Conservation (phyloP, 805 yeast species). For the Cyberlindnera bimundalis region DNA sequence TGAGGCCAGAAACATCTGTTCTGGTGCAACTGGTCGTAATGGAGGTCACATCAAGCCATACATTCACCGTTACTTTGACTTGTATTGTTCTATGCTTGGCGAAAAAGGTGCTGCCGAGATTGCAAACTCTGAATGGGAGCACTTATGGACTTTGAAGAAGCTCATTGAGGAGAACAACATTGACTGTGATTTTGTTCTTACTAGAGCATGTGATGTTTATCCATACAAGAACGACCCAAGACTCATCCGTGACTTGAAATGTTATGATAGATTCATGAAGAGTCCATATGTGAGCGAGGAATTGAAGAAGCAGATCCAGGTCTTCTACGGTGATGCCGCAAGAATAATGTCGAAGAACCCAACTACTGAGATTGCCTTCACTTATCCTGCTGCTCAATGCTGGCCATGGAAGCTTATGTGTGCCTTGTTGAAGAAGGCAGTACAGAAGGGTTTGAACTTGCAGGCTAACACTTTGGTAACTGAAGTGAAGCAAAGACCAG, state of each 20-base stretch:
- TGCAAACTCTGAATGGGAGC: conserved; percentile 36
- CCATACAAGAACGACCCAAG: conserved; percentile 26
- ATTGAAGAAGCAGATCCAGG: conserved; percentile 31
- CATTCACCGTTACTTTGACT: conserved; percentile 16
- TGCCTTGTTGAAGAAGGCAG: conserved; percentile 30
- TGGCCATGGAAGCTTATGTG: conserved; percentile 43
- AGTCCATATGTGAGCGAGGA: conserved; percentile 31
- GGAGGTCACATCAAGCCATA: conserved; percentile 47
- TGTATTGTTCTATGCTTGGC: conserved; percentile 13
- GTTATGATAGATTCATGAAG: conserved; percentile 20
- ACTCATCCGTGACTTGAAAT: conserved; percentile 13
- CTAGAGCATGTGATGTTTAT: conserved; percentile 34
- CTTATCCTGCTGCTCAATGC: conserved; percentile 43
- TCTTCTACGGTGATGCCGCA: conserved; percentile 36
- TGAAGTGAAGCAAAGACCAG: conserved; percentile 21
- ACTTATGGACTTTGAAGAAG: conserved; percentile 32
- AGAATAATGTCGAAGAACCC: conserved; percentile 61
- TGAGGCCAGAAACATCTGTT: conserved; percentile 40
- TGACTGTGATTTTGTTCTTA: conserved; percentile 37
- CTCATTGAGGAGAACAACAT: conserved; percentile 32
- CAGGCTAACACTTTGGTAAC: conserved; percentile 41
- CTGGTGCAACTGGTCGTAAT: conserved; percentile 47
- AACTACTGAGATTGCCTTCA: conserved; percentile 75
- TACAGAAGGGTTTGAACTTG: conserved; percentile 36
- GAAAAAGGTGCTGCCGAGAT: conserved; percentile 33